Percentiles rank a stretch among this genome's conserved stretches.
phyloP scores from a whole-genome alignment of 2,329 filamentous ascomycete species.

The Aspergillus neotritici region DNA sequence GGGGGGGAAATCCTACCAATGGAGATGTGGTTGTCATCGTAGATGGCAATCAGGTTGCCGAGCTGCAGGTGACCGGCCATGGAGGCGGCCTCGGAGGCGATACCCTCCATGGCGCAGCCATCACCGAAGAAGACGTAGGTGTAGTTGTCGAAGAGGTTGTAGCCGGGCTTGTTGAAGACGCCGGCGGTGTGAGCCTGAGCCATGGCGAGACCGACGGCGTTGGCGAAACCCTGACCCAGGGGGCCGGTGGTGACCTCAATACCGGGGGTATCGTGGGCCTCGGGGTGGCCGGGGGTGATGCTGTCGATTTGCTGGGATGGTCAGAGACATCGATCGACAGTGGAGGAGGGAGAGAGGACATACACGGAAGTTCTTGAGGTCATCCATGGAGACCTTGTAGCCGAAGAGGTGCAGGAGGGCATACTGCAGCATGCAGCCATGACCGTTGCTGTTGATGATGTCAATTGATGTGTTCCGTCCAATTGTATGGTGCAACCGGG shows the following conservation, averaged over 20 bases:
- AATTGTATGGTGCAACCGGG: too few species aligned
- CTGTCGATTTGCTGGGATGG: slow-evolving; percentile 56
- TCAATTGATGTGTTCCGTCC: too few species aligned
- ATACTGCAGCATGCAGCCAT: slow-evolving; percentile 99
- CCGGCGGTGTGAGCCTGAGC: slow-evolving; percentile 87
- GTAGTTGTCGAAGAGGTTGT: slow-evolving; percentile 88
- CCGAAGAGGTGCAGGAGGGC: slow-evolving; percentile 94
- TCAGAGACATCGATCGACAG: neutral
- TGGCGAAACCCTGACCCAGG: slow-evolving; percentile 93
- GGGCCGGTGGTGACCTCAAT: slow-evolving; percentile 97
- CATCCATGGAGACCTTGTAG: slow-evolving; percentile 78
- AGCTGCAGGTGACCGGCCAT: slow-evolving; percentile 94
- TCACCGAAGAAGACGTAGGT: slow-evolving; percentile 97
- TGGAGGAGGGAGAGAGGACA: slow-evolving; percentile 34
- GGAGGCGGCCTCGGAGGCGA: slow-evolving; percentile 87
- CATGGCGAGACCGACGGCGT: slow-evolving; percentile 96
- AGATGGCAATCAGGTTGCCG: slow-evolving; percentile 93
- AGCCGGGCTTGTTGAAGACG: slow-evolving; percentile 94
- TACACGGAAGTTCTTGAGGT: slow-evolving; percentile 95
- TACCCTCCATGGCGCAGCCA: slow-evolving; percentile 97
- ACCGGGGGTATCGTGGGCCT: slow-evolving; percentile 92
- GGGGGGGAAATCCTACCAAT: slow-evolving; percentile 52
- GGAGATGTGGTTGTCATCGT: slow-evolving; percentile 98
- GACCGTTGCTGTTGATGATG: slow-evolving; percentile 67
- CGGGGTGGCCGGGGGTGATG: slow-evolving; percentile 93